Conservation (phyloP, 306 rosid genomes). For the Lagenaria siceraria region DNA sequence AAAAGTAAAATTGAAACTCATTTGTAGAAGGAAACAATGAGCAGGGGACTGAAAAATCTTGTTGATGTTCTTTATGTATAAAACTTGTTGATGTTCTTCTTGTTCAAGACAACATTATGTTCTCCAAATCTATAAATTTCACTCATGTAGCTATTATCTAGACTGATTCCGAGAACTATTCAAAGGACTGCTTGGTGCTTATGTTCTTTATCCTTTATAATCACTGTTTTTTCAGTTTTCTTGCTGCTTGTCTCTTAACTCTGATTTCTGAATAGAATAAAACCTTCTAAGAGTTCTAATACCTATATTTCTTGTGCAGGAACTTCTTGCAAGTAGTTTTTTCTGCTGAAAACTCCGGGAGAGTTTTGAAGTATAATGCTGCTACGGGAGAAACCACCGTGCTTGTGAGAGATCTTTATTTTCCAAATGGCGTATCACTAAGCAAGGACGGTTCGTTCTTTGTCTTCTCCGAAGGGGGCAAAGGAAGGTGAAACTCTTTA, state of each 20-base stretch:
- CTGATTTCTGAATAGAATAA: too few species aligned
- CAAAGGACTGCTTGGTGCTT: background rate
- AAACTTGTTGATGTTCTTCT: background rate
- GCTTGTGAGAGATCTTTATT: conserved; percentile 58
- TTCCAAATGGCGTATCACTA: conserved; percentile 82
- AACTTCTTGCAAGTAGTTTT: conserved; percentile 73
- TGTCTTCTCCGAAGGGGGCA: conserved; percentile 48
- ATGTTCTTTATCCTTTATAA: background rate
- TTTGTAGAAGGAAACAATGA: background rate
- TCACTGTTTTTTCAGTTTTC: background rate
- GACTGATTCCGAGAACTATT: background rate
- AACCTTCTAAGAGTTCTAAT: background rate
- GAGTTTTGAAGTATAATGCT: conserved; percentile 68
- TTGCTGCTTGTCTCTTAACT: background rate
- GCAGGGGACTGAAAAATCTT: background rate
- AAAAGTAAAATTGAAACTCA: background rate
- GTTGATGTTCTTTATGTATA: background rate
- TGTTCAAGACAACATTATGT: background rate
- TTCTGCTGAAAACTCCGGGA: conserved; percentile 60
- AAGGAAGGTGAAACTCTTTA: conserved; percentile 52
- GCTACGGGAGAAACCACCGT: conserved; percentile 64
- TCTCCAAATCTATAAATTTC: too few species aligned
- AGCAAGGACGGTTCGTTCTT: conserved; percentile 90
- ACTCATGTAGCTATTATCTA: background rate
- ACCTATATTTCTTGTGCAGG: conserved; percentile 27